Evolutionary conservation across 495 filamentous ascomycete genomes (phyloP), one percentile per base, ranked within the genome.

Genomic region (Penicillium cinerascens): DNA sequence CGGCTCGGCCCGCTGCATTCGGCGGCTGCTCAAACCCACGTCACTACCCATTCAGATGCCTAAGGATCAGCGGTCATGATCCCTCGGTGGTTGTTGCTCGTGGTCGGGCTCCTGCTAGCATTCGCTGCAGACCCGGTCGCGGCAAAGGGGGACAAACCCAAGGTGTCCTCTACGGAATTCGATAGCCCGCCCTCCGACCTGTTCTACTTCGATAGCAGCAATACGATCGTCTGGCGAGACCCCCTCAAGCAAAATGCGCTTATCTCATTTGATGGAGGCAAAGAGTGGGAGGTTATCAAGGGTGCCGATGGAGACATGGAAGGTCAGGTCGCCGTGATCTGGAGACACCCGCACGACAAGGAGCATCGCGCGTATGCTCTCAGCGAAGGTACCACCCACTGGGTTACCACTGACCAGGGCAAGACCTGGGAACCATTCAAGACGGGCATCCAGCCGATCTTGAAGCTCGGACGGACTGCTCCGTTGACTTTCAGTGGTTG

Each of bases 171-270:
- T 42, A 86, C 68, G 23, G 65, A 77, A 21, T 86, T 96, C 69
- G 75, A 87, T 39, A 68, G 79, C 51, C 55, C 71, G 52, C 89
- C 88, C 1, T 47, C 45, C 41, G 78, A 82, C 61, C 74, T 96
- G 43, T 83, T 87, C 72, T 98, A 95, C 70, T 97, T 98, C 61
- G 81, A 90, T 51, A 87, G 88, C 61, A 89, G 88, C 25, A 86
- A 95, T 63, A 83, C 87, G 42, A 70, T 91, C 45, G 69, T 93
- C 22, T 79, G 87, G 54, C 80, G 78, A 54, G 86, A 88, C 60
- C 36, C 57, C 1, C 59, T 66, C 6, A 69, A 73, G 9, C 75
- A 77, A 29, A 81, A 78, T 37, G 72, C 92, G 20, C 84, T 82
- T 51, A 81, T 86, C 40, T 95, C 92, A 35, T 76, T 77, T 41